Base-by-base conservation (phyloP, 2,329 filamentous ascomycete species). In the Aspergillus eucalypticola region DNA sequence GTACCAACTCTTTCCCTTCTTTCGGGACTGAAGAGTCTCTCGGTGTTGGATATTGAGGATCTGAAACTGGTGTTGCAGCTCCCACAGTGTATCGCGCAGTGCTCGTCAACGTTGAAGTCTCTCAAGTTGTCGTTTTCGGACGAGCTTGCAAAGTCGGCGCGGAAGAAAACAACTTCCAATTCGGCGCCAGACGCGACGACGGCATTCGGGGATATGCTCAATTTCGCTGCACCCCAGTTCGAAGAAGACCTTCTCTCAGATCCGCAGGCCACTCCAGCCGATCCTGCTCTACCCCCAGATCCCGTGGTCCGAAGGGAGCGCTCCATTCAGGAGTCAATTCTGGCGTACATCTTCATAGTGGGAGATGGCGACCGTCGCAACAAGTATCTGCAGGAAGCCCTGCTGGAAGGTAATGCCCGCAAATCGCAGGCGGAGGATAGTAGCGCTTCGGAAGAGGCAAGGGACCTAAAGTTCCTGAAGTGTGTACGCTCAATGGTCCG, bases 41-140 rank as follows among this genome's bases (percentile, higher is more conserved):
- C 50, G 17, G 32, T 53, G 50, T 8, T 53, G 50, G 32, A 53
- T 17, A 39, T 53, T 13, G 50, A 53, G 11, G 50, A 53, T 3
- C 29, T 53, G 32, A 21, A 23, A 19, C 10, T 39, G 13, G 13
- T 53, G 29, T 15, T 38, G 29, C 25, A 53, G 17, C 17, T 53
- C 29, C 11, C 50, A 5, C 29, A 53, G 10, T 53, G 50, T n/a
- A 53, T 53, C 50, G 15, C 29, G 29, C 7, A 53, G 50, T 38
- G 50, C 17, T 23, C 17, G 10, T 38, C 29, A 5, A 38, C 50
- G 19, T 29, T 53, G 17, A 53, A 53, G 50, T 38, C 50, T 21
- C 50, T 53, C n/a, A 39, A 39, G 29, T 19, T 53, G 29, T 53
- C 50, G 17, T 53, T 53, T 19, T 53, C 50, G 2, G 50, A 53